Conservation (phyloP, 2,329 filamentous ascomycete genomes). For the Fusarium sp. region DNA sequence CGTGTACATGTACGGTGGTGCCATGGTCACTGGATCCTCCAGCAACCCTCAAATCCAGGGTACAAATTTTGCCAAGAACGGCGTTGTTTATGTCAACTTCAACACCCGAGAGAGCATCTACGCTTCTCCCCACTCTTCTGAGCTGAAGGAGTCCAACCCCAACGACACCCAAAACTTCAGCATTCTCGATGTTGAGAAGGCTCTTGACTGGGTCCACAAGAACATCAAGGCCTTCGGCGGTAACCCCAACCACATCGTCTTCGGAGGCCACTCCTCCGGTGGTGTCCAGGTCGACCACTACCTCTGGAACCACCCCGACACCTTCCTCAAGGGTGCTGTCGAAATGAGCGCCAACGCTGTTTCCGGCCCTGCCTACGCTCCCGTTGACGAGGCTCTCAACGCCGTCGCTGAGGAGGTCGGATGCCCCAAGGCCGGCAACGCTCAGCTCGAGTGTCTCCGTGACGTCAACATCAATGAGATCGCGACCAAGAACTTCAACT, state of each 20-base stretch:
- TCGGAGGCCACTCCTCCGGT: conserved; percentile 56
- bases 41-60: conserved; percentile 55
- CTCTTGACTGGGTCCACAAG: conserved; percentile 43
- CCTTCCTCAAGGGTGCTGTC: conserved; percentile 52
- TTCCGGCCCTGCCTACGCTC: conserved; percentile 54
- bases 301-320: conserved; percentile 54
- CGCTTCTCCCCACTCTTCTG: conserved; percentile 56
- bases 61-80: conserved; percentile 52
- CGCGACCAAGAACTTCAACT: conserved; percentile 43
- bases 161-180: conserved; percentile 43
- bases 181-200: conserved; percentile 43
- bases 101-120: conserved; percentile 57
- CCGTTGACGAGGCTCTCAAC: conserved; percentile 51
- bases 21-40: conserved; percentile 49
- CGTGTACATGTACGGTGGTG: conserved; percentile 57
- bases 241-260: conserved; percentile 57
- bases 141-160: conserved; percentile 42
- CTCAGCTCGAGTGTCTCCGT: conserved; percentile 54
- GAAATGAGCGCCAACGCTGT: conserved; percentile 57
- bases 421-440: conserved; percentile 46
- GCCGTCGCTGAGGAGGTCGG: conserved; percentile 52
- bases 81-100: conserved; percentile 53
- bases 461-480: conserved; percentile 41
- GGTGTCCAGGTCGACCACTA: conserved; percentile 55
- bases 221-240: conserved; percentile 55